Evolutionary conservation across 805 yeast species (phyloP).

Genomic region (Grigorovia humatica): DNA sequence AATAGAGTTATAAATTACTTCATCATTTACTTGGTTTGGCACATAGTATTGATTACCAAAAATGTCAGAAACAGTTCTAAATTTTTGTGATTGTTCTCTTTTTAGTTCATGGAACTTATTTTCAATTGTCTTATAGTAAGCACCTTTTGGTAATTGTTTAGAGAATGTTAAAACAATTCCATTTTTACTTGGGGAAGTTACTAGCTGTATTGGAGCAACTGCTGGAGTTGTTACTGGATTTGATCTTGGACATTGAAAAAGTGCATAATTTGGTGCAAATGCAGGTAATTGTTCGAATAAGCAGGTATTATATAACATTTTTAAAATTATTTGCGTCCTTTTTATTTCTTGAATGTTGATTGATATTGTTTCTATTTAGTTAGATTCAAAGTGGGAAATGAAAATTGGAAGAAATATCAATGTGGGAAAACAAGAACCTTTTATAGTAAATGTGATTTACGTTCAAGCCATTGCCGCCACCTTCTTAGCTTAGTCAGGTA

Average conservation of each 20-base stretch:
- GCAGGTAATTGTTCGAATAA: constrained; percentile 17
- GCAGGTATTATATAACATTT: constrained; percentile 22
- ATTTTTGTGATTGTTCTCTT: constrained; percentile 12
- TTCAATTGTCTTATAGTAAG: constrained; percentile 13
- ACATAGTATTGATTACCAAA: constrained; percentile 25
- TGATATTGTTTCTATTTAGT: neutral
- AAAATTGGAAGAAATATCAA: too few species aligned
- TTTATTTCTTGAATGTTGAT: neutral
- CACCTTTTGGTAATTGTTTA: constrained; percentile 13
- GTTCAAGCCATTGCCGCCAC: neutral
- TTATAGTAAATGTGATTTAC: neutral
- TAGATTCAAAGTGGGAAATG: too few species aligned
- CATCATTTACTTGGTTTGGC: constrained; percentile 19
- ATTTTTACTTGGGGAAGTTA: neutral
- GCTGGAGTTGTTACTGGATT: neutral
- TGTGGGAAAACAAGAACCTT: neutral
- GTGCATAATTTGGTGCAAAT: constrained; percentile 1
- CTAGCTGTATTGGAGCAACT: neutral
- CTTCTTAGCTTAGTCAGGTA: neutral
- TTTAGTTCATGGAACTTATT: constrained; percentile 7
- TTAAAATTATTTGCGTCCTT: neutral
- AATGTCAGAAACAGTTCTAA: constrained; percentile 16
- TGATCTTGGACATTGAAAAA: neutral
- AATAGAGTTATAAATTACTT: constrained; percentile 12
- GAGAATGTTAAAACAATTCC: constrained; percentile 10